Conservation (phyloP, 495 filamentous ascomycete genomes). For the Cladorrhinum samala region DNA sequence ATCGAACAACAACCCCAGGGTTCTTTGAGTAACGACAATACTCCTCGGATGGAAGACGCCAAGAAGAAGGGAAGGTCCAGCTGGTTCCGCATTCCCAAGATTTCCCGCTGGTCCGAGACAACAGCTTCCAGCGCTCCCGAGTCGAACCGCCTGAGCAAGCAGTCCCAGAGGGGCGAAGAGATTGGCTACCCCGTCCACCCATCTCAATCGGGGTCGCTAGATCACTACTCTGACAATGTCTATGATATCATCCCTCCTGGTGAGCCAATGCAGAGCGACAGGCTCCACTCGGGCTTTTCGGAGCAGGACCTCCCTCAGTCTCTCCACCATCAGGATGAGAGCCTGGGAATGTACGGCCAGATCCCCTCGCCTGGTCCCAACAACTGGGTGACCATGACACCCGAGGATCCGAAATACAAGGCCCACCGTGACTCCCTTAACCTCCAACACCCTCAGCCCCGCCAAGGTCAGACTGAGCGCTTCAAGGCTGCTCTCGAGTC, state of each 20-base stretch:
- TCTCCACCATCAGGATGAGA: conserved; percentile 12
- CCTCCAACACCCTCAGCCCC: conserved; percentile 84
- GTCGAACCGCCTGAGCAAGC: conserved; percentile 43
- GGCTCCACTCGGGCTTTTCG: conserved; percentile 62
- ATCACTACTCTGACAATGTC: conserved; percentile 55
- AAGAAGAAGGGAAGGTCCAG: conserved; percentile 91
- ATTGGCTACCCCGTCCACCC: conserved; percentile 27
- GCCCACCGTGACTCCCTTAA: conserved; percentile 85
- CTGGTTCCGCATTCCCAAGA: conserved; percentile 85
- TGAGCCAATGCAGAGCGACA: conserved; percentile 53
- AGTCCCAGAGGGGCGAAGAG: conserved; percentile 40
- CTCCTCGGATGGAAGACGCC: conserved; percentile 56
- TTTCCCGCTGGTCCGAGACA: conserved; percentile 96
- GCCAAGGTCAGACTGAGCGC: conserved; percentile 72
- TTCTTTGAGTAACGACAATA: conserved; percentile 39
- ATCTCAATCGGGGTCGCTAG: conserved; percentile 67
- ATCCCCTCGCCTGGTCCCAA: conserved; percentile 26
- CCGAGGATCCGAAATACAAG: conserved; percentile 85
- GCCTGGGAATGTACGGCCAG: conserved; percentile 16
- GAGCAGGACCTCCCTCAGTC: conserved; percentile 34
- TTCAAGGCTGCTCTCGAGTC: conserved; percentile 76
- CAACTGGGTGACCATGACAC: conserved; percentile 39
- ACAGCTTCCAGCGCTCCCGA: conserved; percentile 63
- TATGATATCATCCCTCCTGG: conserved; percentile 57
- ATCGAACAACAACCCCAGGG: conserved; percentile 26